These are phyloP conservation scores for Cadophora luteo-olivacea DNA, from an alignment of 2,329 filamentous ascomycete species.

Conservation along the genomic window DNA sequence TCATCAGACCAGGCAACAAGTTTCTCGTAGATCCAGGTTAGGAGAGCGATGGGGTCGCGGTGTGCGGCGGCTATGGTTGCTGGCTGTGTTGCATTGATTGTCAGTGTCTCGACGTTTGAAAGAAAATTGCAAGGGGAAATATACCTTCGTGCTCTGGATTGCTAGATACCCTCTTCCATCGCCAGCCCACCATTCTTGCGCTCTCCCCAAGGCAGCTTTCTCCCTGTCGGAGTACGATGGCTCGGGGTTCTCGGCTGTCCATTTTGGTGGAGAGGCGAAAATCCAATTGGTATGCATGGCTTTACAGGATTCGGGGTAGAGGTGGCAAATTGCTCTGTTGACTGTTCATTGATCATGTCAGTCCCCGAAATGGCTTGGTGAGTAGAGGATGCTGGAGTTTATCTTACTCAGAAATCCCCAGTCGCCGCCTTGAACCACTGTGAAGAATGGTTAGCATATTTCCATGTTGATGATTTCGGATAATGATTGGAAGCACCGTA, in stretches of 20 bases:
- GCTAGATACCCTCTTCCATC: conserved; percentile 22
- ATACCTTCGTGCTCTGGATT: conserved; percentile 46
- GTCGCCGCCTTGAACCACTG: conserved; percentile 69
- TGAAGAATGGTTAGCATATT: conserved; percentile 8
- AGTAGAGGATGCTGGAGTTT: too few species aligned
- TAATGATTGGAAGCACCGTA: conserved; percentile 48
- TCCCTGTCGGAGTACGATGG: conserved; percentile 17
- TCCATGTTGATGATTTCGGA: too few species aligned
- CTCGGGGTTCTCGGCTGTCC: conserved; percentile 17
- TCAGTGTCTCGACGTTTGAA: not conserved
- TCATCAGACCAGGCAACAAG: conserved; percentile 75
- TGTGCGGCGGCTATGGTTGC: conserved; percentile 74
- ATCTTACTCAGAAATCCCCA: conserved; percentile 62
- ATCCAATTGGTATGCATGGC: conserved; percentile 50
- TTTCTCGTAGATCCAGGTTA: conserved; percentile 84
- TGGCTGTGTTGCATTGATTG: conserved; percentile 61
- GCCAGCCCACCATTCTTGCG: conserved; percentile 13
- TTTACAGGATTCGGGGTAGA: conserved; percentile 61
- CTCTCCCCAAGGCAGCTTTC: conserved; percentile 15
- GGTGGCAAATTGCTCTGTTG: conserved; percentile 62
- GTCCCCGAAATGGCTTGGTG: not conserved
- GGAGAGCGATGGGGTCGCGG: conserved; percentile 70
- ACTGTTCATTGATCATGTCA: conserved; percentile 44
- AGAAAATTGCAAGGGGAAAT: not conserved
- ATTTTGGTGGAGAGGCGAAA: conserved; percentile 19